phyloP scores from a whole-genome alignment of 768 basidiomycete genomes.

The Boletus pseudopeckii region DNA sequence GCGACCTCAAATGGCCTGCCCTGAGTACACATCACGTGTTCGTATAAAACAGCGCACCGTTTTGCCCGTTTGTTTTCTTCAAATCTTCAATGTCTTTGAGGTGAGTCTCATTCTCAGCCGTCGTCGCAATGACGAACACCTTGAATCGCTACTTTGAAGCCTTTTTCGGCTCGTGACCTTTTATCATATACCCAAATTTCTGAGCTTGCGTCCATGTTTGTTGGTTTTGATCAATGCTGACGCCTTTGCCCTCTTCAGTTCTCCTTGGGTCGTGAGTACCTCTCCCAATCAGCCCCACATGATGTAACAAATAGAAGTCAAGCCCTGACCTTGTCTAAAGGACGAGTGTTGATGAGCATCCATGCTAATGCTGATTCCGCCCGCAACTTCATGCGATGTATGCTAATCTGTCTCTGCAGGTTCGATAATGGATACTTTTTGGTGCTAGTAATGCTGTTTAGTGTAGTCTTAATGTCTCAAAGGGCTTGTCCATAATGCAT shows the following conservation, averaged over 20 bases:
- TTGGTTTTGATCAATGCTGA: constrained; percentile 11
- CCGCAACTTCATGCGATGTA: not conserved
- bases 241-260: not conserved
- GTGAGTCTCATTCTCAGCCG: constrained; percentile 31
- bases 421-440: not conserved
- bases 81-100: constrained; percentile 1
- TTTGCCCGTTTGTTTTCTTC: constrained; percentile 11
- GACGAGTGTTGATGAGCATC: constrained; percentile 71
- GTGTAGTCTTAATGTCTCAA: constrained; percentile 3
- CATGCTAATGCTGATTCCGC: constrained; percentile 84
- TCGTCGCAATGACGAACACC: constrained; percentile 55
- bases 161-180: constrained; percentile 57
- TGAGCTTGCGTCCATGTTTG: constrained; percentile 40
- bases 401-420: constrained; percentile 20
- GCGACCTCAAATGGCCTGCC: constrained; percentile 28
- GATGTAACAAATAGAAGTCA: constrained; percentile 87
- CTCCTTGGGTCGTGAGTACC: constrained; percentile 33
- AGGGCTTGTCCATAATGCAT: constrained; percentile 52
- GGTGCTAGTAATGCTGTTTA: not conserved
- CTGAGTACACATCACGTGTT: constrained; percentile 35
- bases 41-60: constrained; percentile 2
- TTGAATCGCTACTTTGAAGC: constrained; percentile 90
- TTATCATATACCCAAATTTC: constrained; percentile 91
- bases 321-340: constrained; percentile 80
- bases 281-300: constrained; percentile 27